These are phyloP conservation scores for Kalanchoe fedtschenkoi DNA, from an alignment of 164 flowering plant genomes.

Conservation along the genomic window DNA sequence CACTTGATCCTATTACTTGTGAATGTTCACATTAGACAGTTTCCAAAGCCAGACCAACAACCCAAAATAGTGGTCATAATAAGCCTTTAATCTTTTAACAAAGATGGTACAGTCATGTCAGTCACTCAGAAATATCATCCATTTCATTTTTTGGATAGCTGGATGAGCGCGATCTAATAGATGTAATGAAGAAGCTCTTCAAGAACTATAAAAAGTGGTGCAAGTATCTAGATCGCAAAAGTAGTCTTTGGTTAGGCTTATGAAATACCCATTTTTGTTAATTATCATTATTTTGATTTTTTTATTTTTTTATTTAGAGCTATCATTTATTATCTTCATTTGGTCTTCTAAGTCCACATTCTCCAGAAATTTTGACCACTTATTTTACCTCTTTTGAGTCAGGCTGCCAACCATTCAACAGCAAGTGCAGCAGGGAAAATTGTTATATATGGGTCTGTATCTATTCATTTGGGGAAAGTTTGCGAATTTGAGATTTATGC, in stretches of 20 bases:
- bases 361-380: background rate
- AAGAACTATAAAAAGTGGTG: conserved; percentile 94
- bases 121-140: background rate
- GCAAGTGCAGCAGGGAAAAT: conserved; percentile 84
- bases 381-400: background rate
- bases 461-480: conserved; percentile 98
- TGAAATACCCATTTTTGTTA: background rate
- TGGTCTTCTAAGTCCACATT: background rate
- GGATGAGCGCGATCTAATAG: conserved; percentile 70
- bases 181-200: conserved; percentile 86
- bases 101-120: background rate
- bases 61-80: conserved; percentile 52
- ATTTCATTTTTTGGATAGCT: conserved; percentile 28
- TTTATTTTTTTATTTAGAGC: background rate
- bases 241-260: conserved; percentile 78
- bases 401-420: conserved; percentile 94
- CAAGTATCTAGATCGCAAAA: conserved; percentile 78
- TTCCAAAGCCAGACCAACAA: conserved; percentile 90
- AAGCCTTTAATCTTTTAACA: background rate
- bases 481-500: conserved; percentile 93
- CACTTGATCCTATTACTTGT: conserved; percentile 92
- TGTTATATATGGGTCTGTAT: conserved; percentile 83
- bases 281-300: background rate
- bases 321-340: background rate
- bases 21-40: conserved; percentile 85